Evolutionary conservation across 2,329 filamentous ascomycete genomes (phyloP).

Genomic region (Arthrinium phaeospermum): DNA sequence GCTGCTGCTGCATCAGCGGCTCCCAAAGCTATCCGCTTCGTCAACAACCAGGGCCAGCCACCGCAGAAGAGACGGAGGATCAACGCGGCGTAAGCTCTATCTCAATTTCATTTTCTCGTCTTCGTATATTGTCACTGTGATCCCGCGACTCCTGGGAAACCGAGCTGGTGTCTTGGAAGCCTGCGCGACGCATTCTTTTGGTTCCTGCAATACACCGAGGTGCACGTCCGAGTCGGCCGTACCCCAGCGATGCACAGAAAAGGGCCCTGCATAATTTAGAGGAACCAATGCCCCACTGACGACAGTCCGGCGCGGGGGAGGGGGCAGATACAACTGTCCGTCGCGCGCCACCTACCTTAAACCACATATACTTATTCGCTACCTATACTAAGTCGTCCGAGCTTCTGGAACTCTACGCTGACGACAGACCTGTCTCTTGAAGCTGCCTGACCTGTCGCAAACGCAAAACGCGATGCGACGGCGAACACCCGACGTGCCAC

Average conservation of each 20-base stretch:
- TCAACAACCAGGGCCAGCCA: constrained; percentile 81
- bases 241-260: constrained; percentile 9
- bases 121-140: not conserved
- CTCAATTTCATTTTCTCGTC: not conserved
- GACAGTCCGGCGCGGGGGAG: not conserved
- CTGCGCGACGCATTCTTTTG: not conserved
- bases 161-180: not conserved
- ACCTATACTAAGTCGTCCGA: not conserved
- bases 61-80: constrained; percentile 80
- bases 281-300: not conserved
- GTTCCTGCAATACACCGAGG: not conserved
- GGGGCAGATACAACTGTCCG: not conserved
- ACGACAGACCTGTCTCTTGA: constrained; percentile 26
- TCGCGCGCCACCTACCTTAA: not conserved
- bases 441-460: constrained; percentile 77
- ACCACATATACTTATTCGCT: constrained; percentile 1
- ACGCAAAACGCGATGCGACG: constrained; percentile 77
- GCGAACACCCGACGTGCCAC: constrained; percentile 73
- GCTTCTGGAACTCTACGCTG: constrained; percentile 29
- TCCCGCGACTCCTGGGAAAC: not conserved
- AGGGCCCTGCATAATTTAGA: constrained; percentile 11
- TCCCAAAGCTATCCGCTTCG: constrained; percentile 74
- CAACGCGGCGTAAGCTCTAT: constrained; percentile 70
- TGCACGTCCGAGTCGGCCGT: not conserved
- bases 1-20: constrained; percentile 41